Base-by-base conservation (phyloP, 2,329 filamentous ascomycete species). In the Aspergillus sp. region DNA sequence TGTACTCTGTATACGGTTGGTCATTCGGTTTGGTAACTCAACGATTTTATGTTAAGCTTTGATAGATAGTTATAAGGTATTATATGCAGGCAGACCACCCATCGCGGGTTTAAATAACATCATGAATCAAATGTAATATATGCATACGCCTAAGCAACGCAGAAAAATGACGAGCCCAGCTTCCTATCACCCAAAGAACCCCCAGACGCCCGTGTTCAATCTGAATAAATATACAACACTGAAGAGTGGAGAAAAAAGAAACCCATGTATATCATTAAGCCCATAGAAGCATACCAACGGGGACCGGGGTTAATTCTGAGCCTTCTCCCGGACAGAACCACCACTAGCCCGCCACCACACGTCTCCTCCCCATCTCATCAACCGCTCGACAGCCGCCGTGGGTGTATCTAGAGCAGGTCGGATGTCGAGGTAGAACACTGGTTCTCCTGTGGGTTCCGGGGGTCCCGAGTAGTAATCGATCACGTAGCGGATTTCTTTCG, bases 391-490 rank as follows among this genome's bases (percentile, higher is more conserved):
- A 0, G 88, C 86, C 28, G 84, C 84, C 1, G 80, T 83, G 3
- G 89, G 89, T 0, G 87, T 88, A 65, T 86, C 82, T 38, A 95
- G 71, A 3, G 93, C 93, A 1, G 93, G 93, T 52, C 93, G 79
- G 19, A 98, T 93, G 63, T 98, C 93, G 46, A 98, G 80, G 66
- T 83, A 96, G 72, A 98, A 98, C 5, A 97, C 89, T 2, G 93
- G 91, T 64, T 96, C 88, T 30, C 90, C 93, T 0, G 81, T 86
- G 2, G 84, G 81, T 60, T 94, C 88, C 1, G 86, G 84, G 27
- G 83, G 82, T 4, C 83, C 91, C 32, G 85, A 84, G 68, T 97
- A 97, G 70, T 95, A 97, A 68, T 98, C 93, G 64, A 98, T 98
- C 47, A 98, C 82, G 66, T 98, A 98, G 59, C 93, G 81, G 41